Evolutionary conservation across 495 filamentous ascomycete genomes (phyloP).

Genomic region (Penicillium roqueforti): DNA sequence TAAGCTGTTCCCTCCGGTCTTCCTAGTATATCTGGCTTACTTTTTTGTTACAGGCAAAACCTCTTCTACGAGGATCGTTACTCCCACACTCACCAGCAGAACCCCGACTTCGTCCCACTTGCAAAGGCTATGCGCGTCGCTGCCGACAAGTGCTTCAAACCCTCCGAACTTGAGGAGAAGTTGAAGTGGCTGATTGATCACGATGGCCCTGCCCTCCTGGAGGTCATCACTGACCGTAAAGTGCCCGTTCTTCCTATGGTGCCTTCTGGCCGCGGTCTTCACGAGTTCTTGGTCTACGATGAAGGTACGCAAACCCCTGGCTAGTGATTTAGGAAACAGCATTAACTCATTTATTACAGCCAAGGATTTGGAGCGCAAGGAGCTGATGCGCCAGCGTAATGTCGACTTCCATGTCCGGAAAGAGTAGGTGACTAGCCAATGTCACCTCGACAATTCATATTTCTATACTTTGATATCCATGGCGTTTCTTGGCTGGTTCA

Average conservation of each 20-base stretch:
- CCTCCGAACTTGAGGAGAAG: slow-evolving; percentile 68
- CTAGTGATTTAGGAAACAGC: neutral
- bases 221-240: slow-evolving; percentile 69
- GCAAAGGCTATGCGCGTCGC: slow-evolving; percentile 79
- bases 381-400: slow-evolving; percentile 66
- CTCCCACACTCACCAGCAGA: slow-evolving; percentile 86
- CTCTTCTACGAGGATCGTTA: slow-evolving; percentile 93
- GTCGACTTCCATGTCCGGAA: slow-evolving; percentile 29
- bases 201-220: slow-evolving; percentile 71
- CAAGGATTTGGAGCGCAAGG: slow-evolving; percentile 70
- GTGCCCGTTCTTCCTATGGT: slow-evolving; percentile 99
- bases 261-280: slow-evolving; percentile 75
- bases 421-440: slow-evolving; percentile 17
- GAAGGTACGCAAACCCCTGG: slow-evolving; percentile 48
- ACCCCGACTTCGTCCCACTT: slow-evolving; percentile 83
- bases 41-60: slow-evolving; percentile 55
- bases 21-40: neutral
- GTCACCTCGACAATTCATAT: slow-evolving; percentile 28
- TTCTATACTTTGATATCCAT: slow-evolving; percentile 43
- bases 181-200: slow-evolving; percentile 85
- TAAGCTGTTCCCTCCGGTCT: slow-evolving; percentile 1
- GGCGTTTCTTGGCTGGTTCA: slow-evolving; percentile 44
- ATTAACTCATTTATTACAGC: slow-evolving; percentile 44
- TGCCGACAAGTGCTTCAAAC: slow-evolving; percentile 57
- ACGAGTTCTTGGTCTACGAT: slow-evolving; percentile 94